Base-by-base conservation (phyloP, 495 filamentous ascomycete species). In the Chaetomium cochliodes region DNA sequence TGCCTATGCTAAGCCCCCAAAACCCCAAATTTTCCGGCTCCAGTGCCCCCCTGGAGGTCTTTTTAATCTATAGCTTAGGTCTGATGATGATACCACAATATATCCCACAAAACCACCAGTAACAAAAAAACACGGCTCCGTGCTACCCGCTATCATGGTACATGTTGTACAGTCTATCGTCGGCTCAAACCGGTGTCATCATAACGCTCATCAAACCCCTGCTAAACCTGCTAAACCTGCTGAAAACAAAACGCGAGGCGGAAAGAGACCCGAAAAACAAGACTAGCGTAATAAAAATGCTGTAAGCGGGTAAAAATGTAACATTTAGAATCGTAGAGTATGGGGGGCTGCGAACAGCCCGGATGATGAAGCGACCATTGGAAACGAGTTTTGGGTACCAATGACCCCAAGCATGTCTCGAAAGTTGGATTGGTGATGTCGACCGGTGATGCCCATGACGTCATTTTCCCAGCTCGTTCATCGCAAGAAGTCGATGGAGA, bases 381-480 rank as follows among this genome's bases (percentile, higher is more conserved):
- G 25, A 11, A n/a, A 9, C 22, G 23, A 16, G 49, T 13, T 22
- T 52, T 52, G 22, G 23, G 49, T 50, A 16, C 18, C 47, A 25
- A 23, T 50, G 20, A 23, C 20, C 47, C 3, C 1, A 22, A 18
- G 18, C 46, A 13, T 49, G 46, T 5, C 20, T 2, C 23, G 20
- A 26, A 25, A 26, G 6, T 9, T 2, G 20, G 23, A n/a, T 13
- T 58, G 37, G 22, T 58, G 55, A 25, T 18, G 5, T 46, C 15
- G 39, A 26, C 20, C 9, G 39, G 12, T 18, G 20, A 13, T 58
- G 39, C 12, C 16, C 0, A 62, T 66, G 64, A 66, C 64, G 64
- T 66, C 64, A 66, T 52, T n/a, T n/a, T n/a, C n/a, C n/a, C n/a
- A n/a, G 13, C 16, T 28, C 22, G 39, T 52, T 51, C 2, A 47